phyloP scores from a whole-genome alignment of 192 early-diverging fungal species.

The Funneliformis mosseae region DNA sequence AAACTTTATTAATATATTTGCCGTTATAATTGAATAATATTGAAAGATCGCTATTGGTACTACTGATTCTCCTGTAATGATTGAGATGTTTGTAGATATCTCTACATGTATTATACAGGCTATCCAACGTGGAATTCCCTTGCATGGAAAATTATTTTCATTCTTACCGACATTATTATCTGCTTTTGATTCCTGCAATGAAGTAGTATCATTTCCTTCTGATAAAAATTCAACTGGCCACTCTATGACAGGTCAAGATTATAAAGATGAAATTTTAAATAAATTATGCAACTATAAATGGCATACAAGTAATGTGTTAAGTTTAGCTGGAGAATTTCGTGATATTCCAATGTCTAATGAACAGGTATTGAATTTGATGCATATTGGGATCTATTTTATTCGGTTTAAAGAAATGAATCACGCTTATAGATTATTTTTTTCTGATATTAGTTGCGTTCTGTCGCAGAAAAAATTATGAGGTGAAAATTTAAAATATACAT shows the following conservation, averaged over 20 bases:
- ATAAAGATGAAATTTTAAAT: constrained; percentile 41
- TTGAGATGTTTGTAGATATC: constrained; percentile 35
- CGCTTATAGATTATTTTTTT: not conserved
- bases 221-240: constrained; percentile 28
- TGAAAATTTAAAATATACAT: constrained; percentile 30
- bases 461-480: constrained; percentile 45
- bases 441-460: not conserved
- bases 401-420: too few relatives aligned
- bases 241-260: constrained; percentile 39
- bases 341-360: constrained; percentile 43
- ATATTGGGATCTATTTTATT: too few relatives aligned
- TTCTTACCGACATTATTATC: constrained; percentile 39
- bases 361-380: constrained; percentile 19
- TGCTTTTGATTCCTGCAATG: constrained; percentile 29
- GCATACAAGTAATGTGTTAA: constrained; percentile 40
- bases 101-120: constrained; percentile 37
- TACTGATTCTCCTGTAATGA: not conserved
- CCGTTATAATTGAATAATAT: not conserved
- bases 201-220: constrained; percentile 9
- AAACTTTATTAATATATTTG: not conserved
- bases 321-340: constrained; percentile 37
- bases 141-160: constrained; percentile 40
- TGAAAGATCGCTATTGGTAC: not conserved
- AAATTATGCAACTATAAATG: constrained; percentile 41
- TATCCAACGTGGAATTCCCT: constrained; percentile 34